Conservation (phyloP, 495 filamentous ascomycete species). For the Talaromyces stipitatus region DNA sequence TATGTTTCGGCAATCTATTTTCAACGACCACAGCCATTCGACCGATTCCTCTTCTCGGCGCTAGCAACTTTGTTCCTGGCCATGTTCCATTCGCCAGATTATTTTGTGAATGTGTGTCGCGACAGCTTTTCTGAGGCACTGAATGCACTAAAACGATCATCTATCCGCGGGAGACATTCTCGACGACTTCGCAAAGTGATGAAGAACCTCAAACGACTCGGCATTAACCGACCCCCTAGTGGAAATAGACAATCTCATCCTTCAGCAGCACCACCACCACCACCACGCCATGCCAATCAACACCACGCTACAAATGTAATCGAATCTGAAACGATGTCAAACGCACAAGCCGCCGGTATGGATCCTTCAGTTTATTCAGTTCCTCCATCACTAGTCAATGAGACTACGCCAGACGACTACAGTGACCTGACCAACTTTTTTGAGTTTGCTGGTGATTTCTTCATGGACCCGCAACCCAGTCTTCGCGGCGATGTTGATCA, state of each 20-base stretch:
- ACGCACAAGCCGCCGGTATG: not conserved
- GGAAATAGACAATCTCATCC: not conserved
- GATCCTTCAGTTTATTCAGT: constrained; percentile 7
- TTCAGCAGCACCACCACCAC: not conserved
- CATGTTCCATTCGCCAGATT: constrained; percentile 65
- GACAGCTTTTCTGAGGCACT: constrained; percentile 76
- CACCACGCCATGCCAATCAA: not conserved
- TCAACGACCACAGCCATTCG: constrained; percentile 69
- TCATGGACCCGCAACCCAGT: constrained; percentile 19
- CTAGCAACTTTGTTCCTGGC: constrained; percentile 75
- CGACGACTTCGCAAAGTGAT: constrained; percentile 34
- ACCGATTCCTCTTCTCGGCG: constrained; percentile 75
- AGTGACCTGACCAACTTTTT: constrained; percentile 38
- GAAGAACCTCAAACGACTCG: constrained; percentile 29
- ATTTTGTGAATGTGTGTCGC: constrained; percentile 60
- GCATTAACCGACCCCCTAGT: not conserved
- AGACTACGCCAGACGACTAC: constrained; percentile 12
- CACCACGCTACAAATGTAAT: not conserved
- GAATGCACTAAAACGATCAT: constrained; percentile 63
- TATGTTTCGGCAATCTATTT: constrained; percentile 67
- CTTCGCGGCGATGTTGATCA: not conserved
- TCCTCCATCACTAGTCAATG: not conserved
- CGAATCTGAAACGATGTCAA: constrained; percentile 5
- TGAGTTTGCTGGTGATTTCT: constrained; percentile 29
- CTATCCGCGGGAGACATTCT: constrained; percentile 27